phyloP scores from a whole-genome alignment of 2,329 filamentous ascomycete species.

The Hymenoscyphus infarciens region DNA sequence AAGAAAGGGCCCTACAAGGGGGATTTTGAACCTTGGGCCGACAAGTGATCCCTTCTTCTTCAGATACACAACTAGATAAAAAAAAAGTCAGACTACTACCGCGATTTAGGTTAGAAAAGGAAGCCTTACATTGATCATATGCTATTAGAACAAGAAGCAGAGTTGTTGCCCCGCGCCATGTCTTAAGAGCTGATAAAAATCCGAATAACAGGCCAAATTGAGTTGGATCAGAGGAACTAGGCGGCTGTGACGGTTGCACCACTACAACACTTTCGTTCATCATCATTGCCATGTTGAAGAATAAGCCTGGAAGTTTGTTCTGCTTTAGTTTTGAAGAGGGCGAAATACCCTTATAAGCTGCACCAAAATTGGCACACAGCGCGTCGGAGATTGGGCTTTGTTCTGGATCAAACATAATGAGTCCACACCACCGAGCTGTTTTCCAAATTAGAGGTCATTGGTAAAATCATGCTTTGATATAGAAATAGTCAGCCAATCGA shows the following conservation, averaged over 20 bases:
- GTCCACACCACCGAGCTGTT: not conserved
- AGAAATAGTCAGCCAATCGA: not conserved
- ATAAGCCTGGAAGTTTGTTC: not conserved
- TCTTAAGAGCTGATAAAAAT: not conserved
- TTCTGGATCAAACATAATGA: not conserved
- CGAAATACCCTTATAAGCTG: conserved; percentile 1
- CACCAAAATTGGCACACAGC: not conserved
- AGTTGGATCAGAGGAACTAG: not conserved
- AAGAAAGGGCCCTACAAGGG: conserved; percentile 72
- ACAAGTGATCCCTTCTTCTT: conserved; percentile 58
- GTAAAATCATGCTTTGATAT: not conserved
- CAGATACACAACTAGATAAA: conserved; percentile 55
- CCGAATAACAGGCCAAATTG: not conserved
- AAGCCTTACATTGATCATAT: conserved; percentile 1
- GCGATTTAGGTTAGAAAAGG: not conserved
- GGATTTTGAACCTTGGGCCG: conserved; percentile 62
- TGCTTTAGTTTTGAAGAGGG: not conserved
- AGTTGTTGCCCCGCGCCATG: not conserved
- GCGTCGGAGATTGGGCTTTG: not conserved
- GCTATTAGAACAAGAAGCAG: not conserved
- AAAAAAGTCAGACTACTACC: not conserved
- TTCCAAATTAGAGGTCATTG: not conserved
- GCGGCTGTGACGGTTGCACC: not conserved
- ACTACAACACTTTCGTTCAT: not conserved
- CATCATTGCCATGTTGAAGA: not conserved